Conservation (phyloP, 1,139 yeast species). For the Kodamaea plutei region DNA sequence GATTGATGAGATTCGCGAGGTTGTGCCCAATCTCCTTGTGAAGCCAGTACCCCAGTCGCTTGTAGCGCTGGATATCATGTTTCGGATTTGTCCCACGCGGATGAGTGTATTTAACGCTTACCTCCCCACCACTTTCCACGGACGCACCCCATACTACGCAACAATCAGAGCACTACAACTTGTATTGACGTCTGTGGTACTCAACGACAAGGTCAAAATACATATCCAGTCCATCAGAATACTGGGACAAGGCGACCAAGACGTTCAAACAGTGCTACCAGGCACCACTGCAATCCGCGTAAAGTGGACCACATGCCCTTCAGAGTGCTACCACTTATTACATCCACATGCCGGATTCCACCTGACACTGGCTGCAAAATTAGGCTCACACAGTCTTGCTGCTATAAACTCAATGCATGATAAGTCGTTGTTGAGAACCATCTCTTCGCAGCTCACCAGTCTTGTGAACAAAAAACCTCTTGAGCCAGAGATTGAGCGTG, state of each 20-base stretch:
- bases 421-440: no score
- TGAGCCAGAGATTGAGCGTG: conserved; percentile 40
- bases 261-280: conserved; percentile 31
- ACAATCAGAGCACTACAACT: conserved; percentile 52
- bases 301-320: conserved; percentile 60
- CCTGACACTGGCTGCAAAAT: conserved; percentile 36
- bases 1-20: conserved; percentile 45
- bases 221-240: conserved; percentile 47
- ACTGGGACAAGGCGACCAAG: conserved; percentile 11
- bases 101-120: conserved; percentile 44
- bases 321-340: conserved; percentile 45
- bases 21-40: conserved; percentile 57
- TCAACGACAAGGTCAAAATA: conserved; percentile 46
- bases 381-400: conserved; percentile 40
- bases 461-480: no score
- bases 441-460: no score
- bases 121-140: conserved; percentile 54
- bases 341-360: conserved; percentile 13
- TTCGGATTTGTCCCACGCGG: conserved; percentile 62
- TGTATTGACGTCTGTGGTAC: conserved; percentile 48
- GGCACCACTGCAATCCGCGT: conserved; percentile 52
- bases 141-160: conserved; percentile 54
- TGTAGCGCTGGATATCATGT: conserved; percentile 49
- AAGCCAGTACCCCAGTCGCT: conserved; percentile 46
- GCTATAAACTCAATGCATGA: conserved; percentile 26